Evolutionary conservation across 2,329 filamentous ascomycete genomes (phyloP).

Genomic region (Epichloe bromicola): DNA sequence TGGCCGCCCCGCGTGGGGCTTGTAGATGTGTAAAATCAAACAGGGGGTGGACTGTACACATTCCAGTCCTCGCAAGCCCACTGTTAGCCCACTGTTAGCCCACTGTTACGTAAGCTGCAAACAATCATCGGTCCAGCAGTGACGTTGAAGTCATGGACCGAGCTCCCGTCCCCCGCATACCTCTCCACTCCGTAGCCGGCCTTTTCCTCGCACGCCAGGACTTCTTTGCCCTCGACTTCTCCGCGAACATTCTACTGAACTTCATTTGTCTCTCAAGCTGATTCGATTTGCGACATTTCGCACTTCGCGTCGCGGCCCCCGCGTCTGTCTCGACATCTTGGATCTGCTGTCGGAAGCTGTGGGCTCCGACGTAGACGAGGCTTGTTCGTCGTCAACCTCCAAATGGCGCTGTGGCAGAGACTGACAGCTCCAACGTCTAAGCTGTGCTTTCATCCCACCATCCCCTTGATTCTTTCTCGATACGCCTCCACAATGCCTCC

Average conservation of each 20-base stretch:
- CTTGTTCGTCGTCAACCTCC: background rate
- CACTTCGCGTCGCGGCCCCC: no score
- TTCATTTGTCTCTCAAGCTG: no score
- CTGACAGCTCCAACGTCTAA: conserved; percentile 15
- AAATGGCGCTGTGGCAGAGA: conserved; percentile 20
- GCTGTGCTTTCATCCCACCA: conserved; percentile 17
- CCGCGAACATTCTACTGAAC: background rate
- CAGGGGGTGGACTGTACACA: no score
- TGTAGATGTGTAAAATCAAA: no score
- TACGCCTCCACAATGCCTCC: conserved; percentile 35
- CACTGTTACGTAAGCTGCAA: background rate
- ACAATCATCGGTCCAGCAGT: background rate
- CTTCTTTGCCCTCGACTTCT: background rate
- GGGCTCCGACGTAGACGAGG: background rate
- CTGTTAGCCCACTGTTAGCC: no score
- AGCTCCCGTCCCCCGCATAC: background rate
- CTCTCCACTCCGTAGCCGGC: no score
- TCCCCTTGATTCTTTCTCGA: conserved; percentile 18
- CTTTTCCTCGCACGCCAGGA: no score
- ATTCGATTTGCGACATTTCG: no score
- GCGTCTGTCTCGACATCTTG: background rate
- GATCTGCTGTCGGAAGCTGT: background rate
- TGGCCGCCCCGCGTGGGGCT: no score
- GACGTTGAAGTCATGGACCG: background rate
- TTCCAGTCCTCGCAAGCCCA: no score